Conservation (phyloP, 2,329 filamentous ascomycete genomes). For the Beauveria sp. region DNA sequence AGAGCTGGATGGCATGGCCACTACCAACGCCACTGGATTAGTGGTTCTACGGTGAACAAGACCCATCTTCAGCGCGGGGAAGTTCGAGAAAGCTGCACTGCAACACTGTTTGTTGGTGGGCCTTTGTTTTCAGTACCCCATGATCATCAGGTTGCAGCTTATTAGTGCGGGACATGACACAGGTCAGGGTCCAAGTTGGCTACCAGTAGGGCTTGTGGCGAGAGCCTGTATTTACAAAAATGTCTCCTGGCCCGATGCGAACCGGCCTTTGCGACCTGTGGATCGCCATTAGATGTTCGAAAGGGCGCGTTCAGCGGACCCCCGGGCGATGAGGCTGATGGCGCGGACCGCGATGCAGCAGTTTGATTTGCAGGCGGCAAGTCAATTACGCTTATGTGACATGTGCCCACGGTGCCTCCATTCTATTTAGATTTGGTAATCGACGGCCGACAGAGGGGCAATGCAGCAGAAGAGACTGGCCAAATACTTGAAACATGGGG, state of each 20-base stretch:
- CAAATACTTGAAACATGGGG: background rate
- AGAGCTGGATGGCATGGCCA: no score
- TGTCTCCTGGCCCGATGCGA: background rate
- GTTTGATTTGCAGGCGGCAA: background rate
- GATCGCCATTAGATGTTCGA: background rate
- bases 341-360: slow-evolving; percentile 1
- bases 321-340: background rate
- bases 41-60: background rate
- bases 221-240: background rate
- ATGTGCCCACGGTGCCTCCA: background rate
- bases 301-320: background rate
- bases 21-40: background rate
- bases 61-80: background rate
- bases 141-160: background rate
- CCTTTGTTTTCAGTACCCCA: background rate
- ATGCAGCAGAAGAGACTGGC: background rate
- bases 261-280: background rate
- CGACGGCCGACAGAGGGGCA: background rate
- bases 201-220: background rate
- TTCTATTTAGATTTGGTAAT: background rate
- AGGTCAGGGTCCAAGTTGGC: background rate
- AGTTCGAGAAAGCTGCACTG: background rate
- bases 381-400: background rate
- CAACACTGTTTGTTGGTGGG: background rate
- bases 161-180: background rate